A percentile compares a stretch with the other conserved stretches of the same genome.
Conservation (phyloP, 192 early-diverging fungal species). For the Coemansia sp. region DNA sequence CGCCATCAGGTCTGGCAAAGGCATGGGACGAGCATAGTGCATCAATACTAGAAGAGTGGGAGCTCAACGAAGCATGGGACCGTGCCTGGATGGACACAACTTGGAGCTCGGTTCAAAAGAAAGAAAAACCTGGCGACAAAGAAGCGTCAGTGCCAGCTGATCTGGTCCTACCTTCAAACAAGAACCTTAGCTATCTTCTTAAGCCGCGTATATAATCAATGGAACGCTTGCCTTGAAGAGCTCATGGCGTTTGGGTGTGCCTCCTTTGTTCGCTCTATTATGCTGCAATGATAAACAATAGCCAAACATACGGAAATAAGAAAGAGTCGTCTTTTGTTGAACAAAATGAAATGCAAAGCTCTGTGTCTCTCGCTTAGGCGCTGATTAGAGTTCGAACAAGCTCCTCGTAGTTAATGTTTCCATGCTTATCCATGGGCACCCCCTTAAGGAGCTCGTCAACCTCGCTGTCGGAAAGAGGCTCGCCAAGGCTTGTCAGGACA, state of each 20-base stretch:
- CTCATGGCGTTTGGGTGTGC: no score
- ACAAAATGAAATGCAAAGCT: background rate
- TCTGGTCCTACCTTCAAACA: constrained; percentile 35
- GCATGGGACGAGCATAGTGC: constrained; percentile 50
- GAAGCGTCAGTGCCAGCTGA: constrained; percentile 18
- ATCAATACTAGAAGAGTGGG: constrained; percentile 50
- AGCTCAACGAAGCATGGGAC: constrained; percentile 55
- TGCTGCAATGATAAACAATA: background rate
- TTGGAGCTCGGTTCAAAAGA: constrained; percentile 36
- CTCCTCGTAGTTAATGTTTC: constrained; percentile 80
- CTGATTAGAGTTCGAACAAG: constrained; percentile 51
- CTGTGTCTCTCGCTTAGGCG: constrained; percentile 16
- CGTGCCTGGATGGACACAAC: constrained; percentile 54
- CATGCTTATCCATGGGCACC: constrained; percentile 71
- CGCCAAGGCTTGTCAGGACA: constrained; percentile 81
- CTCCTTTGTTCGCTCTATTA: no score
- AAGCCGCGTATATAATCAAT: constrained; percentile 45
- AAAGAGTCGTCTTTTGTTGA: background rate
- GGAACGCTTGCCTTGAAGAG: background rate
- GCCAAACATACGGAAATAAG: background rate
- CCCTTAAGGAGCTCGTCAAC: constrained; percentile 80
- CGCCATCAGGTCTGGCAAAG: constrained; percentile 13
- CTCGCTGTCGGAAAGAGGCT: constrained; percentile 74
- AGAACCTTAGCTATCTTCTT: constrained; percentile 47
- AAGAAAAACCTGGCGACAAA: constrained; percentile 9